Conservation (phyloP, 768 basidiomycete genomes). For the Gloeophyllum trabeum region DNA sequence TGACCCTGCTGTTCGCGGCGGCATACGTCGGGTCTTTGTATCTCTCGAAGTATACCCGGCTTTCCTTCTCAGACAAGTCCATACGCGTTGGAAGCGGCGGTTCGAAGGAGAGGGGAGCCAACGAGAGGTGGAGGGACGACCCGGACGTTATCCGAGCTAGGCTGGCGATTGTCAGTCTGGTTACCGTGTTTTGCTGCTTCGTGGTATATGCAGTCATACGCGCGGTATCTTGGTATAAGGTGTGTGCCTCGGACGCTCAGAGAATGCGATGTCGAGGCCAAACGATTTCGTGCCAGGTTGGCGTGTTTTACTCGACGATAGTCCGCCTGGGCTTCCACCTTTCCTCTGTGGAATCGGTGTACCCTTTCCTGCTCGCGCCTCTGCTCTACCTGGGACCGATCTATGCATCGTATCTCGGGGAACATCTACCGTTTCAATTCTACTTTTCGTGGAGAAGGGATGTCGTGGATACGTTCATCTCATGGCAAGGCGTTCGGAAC, state of each 20-base stretch:
- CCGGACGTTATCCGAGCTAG: constrained; percentile 78
- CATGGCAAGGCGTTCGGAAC: constrained; percentile 60
- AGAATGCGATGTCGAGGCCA: constrained; percentile 9
- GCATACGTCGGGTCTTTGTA: constrained; percentile 83
- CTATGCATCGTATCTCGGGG: constrained; percentile 36
- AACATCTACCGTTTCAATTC: constrained; percentile 42
- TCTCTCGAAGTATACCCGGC: constrained; percentile 51
- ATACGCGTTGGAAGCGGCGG: constrained; percentile 11
- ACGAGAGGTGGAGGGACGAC: constrained; percentile 68
- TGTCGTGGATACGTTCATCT: constrained; percentile 28
- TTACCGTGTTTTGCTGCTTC: constrained; percentile 47
- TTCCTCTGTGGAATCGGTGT: constrained; percentile 11
- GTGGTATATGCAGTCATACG: constrained; percentile 36
- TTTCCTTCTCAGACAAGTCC: constrained; percentile 31
- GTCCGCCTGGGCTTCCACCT: constrained; percentile 29
- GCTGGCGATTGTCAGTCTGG: constrained; percentile 51
- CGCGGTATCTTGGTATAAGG: background rate
- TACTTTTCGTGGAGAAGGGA: constrained; percentile 32
- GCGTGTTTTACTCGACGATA: constrained; percentile 16
- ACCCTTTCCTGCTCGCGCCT: constrained; percentile 58
- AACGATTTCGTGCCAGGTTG: too few species aligned
- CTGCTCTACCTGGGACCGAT: constrained; percentile 72
- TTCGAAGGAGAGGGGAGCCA: constrained; percentile 19
- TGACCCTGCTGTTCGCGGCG: constrained; percentile 46
- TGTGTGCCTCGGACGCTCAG: constrained; percentile 16